Evolutionary conservation across 805 yeast genomes (phyloP).

Genomic region (Saccharomycopsis sp.): DNA sequence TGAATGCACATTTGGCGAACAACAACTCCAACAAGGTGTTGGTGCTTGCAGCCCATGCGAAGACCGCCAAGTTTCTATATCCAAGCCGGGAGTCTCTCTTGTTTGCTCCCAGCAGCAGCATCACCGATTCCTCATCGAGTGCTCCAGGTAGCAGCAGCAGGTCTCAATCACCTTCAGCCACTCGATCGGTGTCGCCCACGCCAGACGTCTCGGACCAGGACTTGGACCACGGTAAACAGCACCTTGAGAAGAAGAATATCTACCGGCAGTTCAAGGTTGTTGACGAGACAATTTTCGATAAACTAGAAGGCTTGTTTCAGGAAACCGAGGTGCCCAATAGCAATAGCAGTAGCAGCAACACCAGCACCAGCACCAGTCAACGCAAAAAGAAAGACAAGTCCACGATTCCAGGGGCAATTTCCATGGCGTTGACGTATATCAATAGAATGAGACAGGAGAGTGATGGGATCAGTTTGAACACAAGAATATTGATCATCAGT

Average conservation of each 20-base stretch:
- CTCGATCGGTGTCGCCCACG: constrained; percentile 6
- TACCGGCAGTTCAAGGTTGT: constrained; percentile 76
- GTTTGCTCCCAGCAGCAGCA: constrained; percentile 13
- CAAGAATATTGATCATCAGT: constrained; percentile 55
- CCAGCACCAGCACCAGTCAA: too few relatives aligned
- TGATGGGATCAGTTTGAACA: constrained; percentile 40
- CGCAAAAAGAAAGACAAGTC: constrained; percentile 34
- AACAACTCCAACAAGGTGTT: constrained; percentile 81
- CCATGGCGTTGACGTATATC: constrained; percentile 72
- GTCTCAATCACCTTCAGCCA: not conserved
- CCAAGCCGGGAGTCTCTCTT: constrained; percentile 39
- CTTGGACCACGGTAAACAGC: not conserved
- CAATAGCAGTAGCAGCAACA: too few relatives aligned
- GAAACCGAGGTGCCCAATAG: constrained; percentile 27
- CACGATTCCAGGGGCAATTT: constrained; percentile 67
- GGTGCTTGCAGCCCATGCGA: constrained; percentile 64
- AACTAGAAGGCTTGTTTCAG: constrained; percentile 40
- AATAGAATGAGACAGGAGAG: constrained; percentile 53
- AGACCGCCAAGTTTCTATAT: constrained; percentile 59
- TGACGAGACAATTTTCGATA: constrained; percentile 61
- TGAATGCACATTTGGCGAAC: constrained; percentile 82
- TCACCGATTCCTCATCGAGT: constrained; percentile 1
- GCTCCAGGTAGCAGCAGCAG: too few relatives aligned
- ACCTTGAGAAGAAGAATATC: constrained; percentile 44
- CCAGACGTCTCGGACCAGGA: not conserved